Evolutionary conservation across 352 stramenopile genomes (phyloP).

Genomic region (Phytophthora pinifolia): DNA sequence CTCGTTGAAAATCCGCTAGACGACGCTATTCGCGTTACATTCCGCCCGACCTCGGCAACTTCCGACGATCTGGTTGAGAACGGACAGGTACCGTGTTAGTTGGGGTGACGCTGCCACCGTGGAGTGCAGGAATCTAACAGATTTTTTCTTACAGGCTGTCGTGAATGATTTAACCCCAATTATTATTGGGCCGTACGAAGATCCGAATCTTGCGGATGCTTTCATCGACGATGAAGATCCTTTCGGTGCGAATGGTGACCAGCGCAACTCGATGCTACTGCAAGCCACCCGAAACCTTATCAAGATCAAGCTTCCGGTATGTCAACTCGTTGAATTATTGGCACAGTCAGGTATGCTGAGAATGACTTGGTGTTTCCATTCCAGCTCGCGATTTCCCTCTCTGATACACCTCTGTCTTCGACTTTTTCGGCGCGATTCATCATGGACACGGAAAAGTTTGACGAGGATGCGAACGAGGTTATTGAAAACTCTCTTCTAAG

Average conservation of each 20-base stretch:
- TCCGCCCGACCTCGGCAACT: slow-evolving; percentile 18
- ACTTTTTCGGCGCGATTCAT: slow-evolving; percentile 45
- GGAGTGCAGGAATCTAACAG: slow-evolving; percentile 1
- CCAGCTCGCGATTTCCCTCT: slow-evolving; percentile 22
- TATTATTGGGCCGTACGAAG: slow-evolving; percentile 76
- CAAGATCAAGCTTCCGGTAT: slow-evolving; percentile 56
- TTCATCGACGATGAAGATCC: slow-evolving; percentile 42
- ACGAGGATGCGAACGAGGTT: slow-evolving; percentile 58
- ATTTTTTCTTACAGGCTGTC: slow-evolving; percentile 29
- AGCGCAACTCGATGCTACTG: slow-evolving; percentile 57
- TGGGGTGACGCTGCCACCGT: not conserved
- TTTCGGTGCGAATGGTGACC: slow-evolving; percentile 13
- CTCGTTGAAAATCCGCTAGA: slow-evolving; percentile 86
- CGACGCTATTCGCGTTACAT: slow-evolving; percentile 65
- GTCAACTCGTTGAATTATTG: not conserved
- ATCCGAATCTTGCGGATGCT: slow-evolving; percentile 76
- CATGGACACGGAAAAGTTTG: slow-evolving; percentile 66
- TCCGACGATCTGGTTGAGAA: slow-evolving; percentile 12
- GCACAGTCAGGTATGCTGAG: not conserved
- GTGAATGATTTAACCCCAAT: slow-evolving; percentile 65
- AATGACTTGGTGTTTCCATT: slow-evolving; percentile 2
- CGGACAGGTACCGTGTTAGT: slow-evolving; percentile 32
- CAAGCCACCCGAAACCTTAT: slow-evolving; percentile 50
- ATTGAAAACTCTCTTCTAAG: slow-evolving; percentile 58
- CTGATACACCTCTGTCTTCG: not conserved